These are phyloP conservation scores for Dendrobium officinale DNA, from an alignment of 106 monocot genomes.

Conservation along the genomic window DNA sequence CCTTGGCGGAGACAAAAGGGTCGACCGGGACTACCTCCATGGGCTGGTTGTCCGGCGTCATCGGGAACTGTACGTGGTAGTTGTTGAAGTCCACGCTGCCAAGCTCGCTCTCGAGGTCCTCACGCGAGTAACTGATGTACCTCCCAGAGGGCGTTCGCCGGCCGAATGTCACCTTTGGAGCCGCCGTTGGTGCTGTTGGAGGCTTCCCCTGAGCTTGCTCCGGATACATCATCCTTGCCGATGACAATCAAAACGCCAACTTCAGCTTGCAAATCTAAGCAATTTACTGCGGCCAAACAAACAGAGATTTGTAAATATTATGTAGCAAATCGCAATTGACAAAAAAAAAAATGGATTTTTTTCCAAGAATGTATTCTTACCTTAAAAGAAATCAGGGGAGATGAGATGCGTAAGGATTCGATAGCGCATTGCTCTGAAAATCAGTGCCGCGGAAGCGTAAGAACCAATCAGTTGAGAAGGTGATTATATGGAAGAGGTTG, in stretches of 20 bases:
- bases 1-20: constrained; percentile 44
- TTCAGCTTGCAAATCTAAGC: background rate
- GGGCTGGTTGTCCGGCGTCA: constrained; percentile 80
- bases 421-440: background rate
- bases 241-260: background rate
- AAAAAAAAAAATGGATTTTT: background rate
- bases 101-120: constrained; percentile 20
- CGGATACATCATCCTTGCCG: constrained; percentile 9
- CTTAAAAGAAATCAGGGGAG: background rate
- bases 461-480: background rate
- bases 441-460: background rate
- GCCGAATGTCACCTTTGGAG: constrained; percentile 14
- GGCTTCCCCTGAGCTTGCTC: background rate
- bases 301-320: background rate
- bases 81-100: constrained; percentile 18
- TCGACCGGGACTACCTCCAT: constrained; percentile 42
- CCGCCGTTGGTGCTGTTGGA: background rate
- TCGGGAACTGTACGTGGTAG: constrained; percentile 61
- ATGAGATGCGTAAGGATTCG: background rate
- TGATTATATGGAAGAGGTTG: background rate
- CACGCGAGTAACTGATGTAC: constrained; percentile 16
- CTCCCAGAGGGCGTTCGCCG: constrained; percentile 17
- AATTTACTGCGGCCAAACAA: background rate
- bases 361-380: background rate
- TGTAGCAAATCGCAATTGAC: background rate